Evolutionary conservation across 352 stramenopile species (phyloP), one percentile per base, ranked within the genome.

Genomic region (Saprolegnia diclina): DNA sequence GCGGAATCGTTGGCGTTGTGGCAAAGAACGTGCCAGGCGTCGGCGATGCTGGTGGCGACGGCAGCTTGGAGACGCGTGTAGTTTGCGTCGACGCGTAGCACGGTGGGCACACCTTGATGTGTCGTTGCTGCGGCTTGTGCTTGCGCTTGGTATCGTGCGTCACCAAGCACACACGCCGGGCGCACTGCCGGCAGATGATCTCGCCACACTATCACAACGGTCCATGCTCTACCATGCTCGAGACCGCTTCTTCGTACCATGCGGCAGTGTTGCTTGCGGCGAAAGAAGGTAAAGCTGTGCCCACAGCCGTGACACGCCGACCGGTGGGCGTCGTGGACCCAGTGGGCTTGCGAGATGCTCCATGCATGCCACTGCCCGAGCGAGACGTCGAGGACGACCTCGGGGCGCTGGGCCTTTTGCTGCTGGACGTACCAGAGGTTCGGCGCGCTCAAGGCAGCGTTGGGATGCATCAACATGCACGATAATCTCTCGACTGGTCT

Each of bases 201-300:
- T 54, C 46, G 24, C 46, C 29, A 5, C 46, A 29, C n/a, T 54
- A 54, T 54, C 2, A 54, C 2, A 5, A 54, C 5, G 5, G 24
- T 5, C n/a, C 24, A 54, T 29, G 2, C 2, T 5, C 46, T 54
- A 6, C 24, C 46, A 6, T 54, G 46, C 24, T 35, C 29, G 29
- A 35, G 29, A 35, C 2, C 29, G 5, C 5, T 6, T 54, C 5
- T 5, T 54, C 24, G n/a, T 22, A 54, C 46, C 46, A 54, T 54
- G 46, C 46, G 46, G 46, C 46, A 54, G 24, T 54, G 46, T 5
- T 54, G 46, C 24, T 54, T 54, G 24, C 46, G 46, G 24, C 46
- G 24, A 54, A 29, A 54, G 46, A 54, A 54, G n/a, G 46, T 54
- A 54, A 54, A 54, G 46, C n/a, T 22, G n/a, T 54, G 46, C 24